Evolutionary conservation across 192 early-diverging fungal genomes (phyloP), one percentile per base, ranked within the genome.

Genomic region (Powellomyces hirtus): DNA sequence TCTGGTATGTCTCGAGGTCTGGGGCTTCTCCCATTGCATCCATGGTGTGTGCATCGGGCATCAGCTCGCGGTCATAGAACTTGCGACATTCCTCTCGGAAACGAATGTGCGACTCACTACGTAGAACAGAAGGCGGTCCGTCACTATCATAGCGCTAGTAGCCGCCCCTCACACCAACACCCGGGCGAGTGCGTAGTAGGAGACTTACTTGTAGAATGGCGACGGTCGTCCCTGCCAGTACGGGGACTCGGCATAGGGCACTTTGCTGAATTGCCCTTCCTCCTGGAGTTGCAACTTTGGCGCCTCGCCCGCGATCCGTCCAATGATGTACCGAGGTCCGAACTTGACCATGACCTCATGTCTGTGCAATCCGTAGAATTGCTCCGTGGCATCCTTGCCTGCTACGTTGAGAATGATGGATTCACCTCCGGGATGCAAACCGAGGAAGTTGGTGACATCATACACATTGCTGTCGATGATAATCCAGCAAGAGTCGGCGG

Each of bases 341-440:
- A 71, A 71, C 38, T 77, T 75, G 20, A 45, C 38, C 56, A 78
- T 49, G 18, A 79, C 76, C 11, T 79, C 75, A 31, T 79, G 76
- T 22, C 77, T 49, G 44, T 80, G 79, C 27, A 76, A 56, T 38
- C 68, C 74, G 49, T 80, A 80, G 42, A 80, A 80, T 37, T 61
- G 36, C 56, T 76, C 73, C 36, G 79, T 81, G 29, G 64, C 79
- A 45, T 81, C 79, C 49, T 73, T 75, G 24, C 79, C 79, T 38
- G 74, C 74, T 26, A 68, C 45, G 31, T 81, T 53, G n/a, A 74
- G 22, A 22, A 81, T 35, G 33, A 81, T 51, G 37, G 49, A 66
- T 51, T 73, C 76, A 26, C 79, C 79, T 10, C 80, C 80, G 46
- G 80, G 77, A 65, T 77, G 75, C 49, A 71, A n/a, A 29, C 56